phyloP scores from a whole-genome alignment of 2,329 filamentous ascomycete genomes.

The Nothophoma quercina region DNA sequence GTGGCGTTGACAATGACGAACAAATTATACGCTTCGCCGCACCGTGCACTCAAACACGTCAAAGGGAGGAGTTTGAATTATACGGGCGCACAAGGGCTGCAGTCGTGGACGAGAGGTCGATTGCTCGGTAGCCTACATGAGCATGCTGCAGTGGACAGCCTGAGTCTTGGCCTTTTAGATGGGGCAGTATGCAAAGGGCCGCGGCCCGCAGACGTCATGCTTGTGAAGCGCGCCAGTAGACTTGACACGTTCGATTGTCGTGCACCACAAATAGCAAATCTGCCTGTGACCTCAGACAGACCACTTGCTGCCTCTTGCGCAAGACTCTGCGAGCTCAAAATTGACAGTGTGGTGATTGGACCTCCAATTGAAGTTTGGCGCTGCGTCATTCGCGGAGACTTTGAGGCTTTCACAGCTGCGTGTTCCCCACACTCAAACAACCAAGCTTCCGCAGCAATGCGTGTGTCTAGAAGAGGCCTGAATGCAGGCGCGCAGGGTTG shows the following conservation, averaged over 20 bases:
- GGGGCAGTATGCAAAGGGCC: slow-evolving; percentile 9
- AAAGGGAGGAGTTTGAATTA: slow-evolving; percentile 1
- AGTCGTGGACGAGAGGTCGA: slow-evolving; percentile 4
- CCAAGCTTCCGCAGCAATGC: slow-evolving; percentile 32
- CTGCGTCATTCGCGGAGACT: slow-evolving; percentile 19
- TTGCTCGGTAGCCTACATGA: slow-evolving; percentile 11
- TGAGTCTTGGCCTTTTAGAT: slow-evolving; percentile 12
- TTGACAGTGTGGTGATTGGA: slow-evolving; percentile 8
- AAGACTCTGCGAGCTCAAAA: neutral
- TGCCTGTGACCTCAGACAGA: neutral
- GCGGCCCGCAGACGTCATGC: slow-evolving; percentile 15
- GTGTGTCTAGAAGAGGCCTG: slow-evolving; percentile 13
- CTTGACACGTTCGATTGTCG: neutral
- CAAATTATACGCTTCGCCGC: slow-evolving; percentile 5
- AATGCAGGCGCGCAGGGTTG: slow-evolving; percentile 14
- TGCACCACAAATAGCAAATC: slow-evolving; percentile 1
- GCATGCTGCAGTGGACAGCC: slow-evolving; percentile 12
- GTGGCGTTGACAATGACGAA: slow-evolving; percentile 35
- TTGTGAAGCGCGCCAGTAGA: slow-evolving; percentile 6
- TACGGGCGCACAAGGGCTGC: slow-evolving; percentile 11
- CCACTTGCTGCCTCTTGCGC: neutral
- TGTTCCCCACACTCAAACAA: slow-evolving; percentile 23
- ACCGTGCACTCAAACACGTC: slow-evolving; percentile 1
- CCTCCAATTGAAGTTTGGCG: neutral
- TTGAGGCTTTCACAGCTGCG: slow-evolving; percentile 19